Evolutionary conservation across 2,329 filamentous ascomycete genomes (phyloP), one percentile per base, ranked within the genome.

Genomic region (Fusarium anguioides): DNA sequence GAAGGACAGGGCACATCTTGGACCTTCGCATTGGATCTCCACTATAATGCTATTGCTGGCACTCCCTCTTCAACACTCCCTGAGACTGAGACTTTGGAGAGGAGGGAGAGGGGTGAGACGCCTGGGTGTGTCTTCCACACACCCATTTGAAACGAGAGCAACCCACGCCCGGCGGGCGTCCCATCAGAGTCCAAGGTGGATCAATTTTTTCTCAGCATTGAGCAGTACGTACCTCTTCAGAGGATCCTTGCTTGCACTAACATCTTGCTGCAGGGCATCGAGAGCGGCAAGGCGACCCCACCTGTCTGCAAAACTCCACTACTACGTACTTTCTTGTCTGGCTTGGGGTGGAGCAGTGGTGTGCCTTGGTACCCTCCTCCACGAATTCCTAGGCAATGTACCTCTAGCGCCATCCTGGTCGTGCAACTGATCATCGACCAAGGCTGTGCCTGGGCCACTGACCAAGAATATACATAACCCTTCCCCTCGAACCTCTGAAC

Each of bases 231-330:
- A 68, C 63, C 50, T 27, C 50, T 37, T 51, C 35, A 53, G 55
- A 40, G 57, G 55, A 69, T 64, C 60, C 58, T 58, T 60, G 58
- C 53, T 48, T 57, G 48, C 67, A 49, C 61, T 73, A 73, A 53
- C 54, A 70, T 69, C 64, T 58, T 64, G 64, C 71, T 75, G 72
- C 72, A 75, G 73, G 73, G 72, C 71, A 75, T 75, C 48, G 56
- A 51, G 55, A 66, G 66, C 67, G 67, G 65, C 60, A 64, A 64
- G 60, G 57, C 49, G 23, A 41, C 60, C 51, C 64, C 60, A 54
- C 64, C 48, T 41, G 50, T 53, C 58, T 64, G 48, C 61, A 35
- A 56, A 52, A 69, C 69, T 73, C 70, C 46, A 61, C 66, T 48
- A 36, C 23, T 73, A 63, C 60, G 60, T 63, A 64, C 53, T 39